These are phyloP conservation scores for Rhododendron kiyosumense DNA, from an alignment of 148 eudicot genomes.

Conservation along the genomic window DNA sequence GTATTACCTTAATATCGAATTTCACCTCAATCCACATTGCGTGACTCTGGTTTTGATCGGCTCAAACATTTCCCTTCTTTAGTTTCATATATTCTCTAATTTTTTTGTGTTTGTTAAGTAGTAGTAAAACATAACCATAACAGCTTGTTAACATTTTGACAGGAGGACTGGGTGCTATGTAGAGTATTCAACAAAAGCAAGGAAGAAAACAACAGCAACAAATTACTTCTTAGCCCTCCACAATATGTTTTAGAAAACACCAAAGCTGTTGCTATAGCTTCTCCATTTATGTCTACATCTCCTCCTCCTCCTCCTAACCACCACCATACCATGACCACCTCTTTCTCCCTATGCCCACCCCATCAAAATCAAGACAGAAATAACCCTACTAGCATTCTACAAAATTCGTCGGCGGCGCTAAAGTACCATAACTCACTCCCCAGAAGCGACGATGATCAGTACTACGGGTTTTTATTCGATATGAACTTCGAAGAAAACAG, in stretches of 20 bases:
- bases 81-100: background rate
- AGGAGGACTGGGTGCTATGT: constrained; percentile 99
- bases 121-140: background rate
- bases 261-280: constrained; percentile 17
- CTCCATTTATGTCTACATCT: constrained; percentile 27
- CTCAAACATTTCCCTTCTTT: no score
- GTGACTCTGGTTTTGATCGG: no score
- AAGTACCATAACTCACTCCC: constrained; percentile 14
- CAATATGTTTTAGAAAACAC: constrained; percentile 25
- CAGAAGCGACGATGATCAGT: constrained; percentile 28
- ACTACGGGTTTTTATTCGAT: constrained; percentile 46
- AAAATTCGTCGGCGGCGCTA: background rate
- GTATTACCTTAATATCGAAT: no score
- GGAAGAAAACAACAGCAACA: constrained; percentile 28
- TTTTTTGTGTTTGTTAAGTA: background rate
- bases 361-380: constrained; percentile 18
- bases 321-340: constrained; percentile 17
- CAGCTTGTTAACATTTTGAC: constrained; percentile 20
- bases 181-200: constrained; percentile 88
- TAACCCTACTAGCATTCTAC: background rate
- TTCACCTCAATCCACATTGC: no score
- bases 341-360: constrained; percentile 16
- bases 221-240: constrained; percentile 22
- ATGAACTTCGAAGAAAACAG: constrained; percentile 41
- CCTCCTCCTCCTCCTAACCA: constrained; percentile 20